phyloP scores from a whole-genome alignment of 768 basidiomycete species.

The Termitomyces bulborhizus region DNA sequence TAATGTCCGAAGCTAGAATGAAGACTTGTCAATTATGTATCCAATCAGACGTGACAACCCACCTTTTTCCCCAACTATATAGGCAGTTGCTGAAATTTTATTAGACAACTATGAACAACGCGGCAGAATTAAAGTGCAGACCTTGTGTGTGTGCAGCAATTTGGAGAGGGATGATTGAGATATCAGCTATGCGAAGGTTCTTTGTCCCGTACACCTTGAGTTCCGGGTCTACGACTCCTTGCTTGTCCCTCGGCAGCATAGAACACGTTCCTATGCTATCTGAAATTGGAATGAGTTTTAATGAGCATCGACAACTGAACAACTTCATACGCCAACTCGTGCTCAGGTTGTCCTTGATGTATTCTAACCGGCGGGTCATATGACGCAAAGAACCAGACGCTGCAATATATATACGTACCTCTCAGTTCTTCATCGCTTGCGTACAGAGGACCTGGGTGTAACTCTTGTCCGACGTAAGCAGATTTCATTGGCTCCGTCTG shows the following conservation, averaged over 20 bases:
- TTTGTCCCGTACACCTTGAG: constrained; percentile 52
- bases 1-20: neutral
- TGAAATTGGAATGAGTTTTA: constrained; percentile 8
- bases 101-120: neutral
- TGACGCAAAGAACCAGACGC: constrained; percentile 11
- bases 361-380: constrained; percentile 9
- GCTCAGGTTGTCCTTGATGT: constrained; percentile 5
- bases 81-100: constrained; percentile 29
- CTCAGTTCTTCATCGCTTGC: constrained; percentile 27
- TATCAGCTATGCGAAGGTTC: constrained; percentile 49
- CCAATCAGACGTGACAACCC: neutral
- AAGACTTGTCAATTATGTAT: neutral
- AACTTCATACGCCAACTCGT: neutral
- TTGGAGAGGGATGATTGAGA: constrained; percentile 50
- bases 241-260: constrained; percentile 45
- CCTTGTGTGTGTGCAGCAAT: constrained; percentile 42
- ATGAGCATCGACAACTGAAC: too few relatives aligned
- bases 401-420: constrained; percentile 10
- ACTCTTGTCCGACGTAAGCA: constrained; percentile 7
- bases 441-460: constrained; percentile 24
- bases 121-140: constrained; percentile 12
- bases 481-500: constrained; percentile 15
- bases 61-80: constrained; percentile 46
- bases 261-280: constrained; percentile 44
- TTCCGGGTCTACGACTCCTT: constrained; percentile 42